Base-by-base conservation (phyloP, 1,284 basidiomycete genomes). In the Cystobasidium pallidum region DNA sequence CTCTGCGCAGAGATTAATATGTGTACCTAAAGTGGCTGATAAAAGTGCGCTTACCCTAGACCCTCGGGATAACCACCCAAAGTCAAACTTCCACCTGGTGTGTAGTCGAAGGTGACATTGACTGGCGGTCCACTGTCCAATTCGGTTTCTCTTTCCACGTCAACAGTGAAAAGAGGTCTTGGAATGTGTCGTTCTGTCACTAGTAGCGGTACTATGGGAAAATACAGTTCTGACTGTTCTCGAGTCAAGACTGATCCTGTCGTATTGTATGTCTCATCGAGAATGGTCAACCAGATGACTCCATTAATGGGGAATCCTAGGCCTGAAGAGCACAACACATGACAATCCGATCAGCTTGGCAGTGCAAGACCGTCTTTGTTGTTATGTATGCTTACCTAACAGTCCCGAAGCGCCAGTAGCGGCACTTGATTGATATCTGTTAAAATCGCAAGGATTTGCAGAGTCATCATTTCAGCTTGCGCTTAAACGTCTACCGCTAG, bases 291-390 rank as follows among this genome's bases (percentile, higher is more conserved):
- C 61, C 68, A 71, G 19, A 71, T 64, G 13, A 54, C 39, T 59
- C 68, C 68, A 28, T 71, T 71, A 49, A 71, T 52, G 13, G 68
- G 68, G 49, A 71, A 71, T 2, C 68, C 68, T 17, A 71, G 59
- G 32, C 58, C 58, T 61, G 39, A 11, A 17, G 8, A 61, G n/a
- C 3, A 57, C 36, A 4, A 39, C 15, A 3, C 21, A 8, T 26
- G 26, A 17, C 3, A 24, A 26, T 17, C 30, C n/a, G n/a, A n/a
- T 45, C 43, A 45, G 43, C 43, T 19, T 19, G 11, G 43, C 43
- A 15, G 3, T 19, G 24, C 8, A 34, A 32, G 2, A 34, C 7
- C 13, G 7, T 13, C 55, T 7, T 10, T 7, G 30, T 57, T 6
- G n/a, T 21, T 32, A 34, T 39, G 36, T 19, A 8, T 28, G 41